Evolutionary conservation across 2,329 filamentous ascomycete genomes (phyloP).

Genomic region (Fusarium sp.): DNA sequence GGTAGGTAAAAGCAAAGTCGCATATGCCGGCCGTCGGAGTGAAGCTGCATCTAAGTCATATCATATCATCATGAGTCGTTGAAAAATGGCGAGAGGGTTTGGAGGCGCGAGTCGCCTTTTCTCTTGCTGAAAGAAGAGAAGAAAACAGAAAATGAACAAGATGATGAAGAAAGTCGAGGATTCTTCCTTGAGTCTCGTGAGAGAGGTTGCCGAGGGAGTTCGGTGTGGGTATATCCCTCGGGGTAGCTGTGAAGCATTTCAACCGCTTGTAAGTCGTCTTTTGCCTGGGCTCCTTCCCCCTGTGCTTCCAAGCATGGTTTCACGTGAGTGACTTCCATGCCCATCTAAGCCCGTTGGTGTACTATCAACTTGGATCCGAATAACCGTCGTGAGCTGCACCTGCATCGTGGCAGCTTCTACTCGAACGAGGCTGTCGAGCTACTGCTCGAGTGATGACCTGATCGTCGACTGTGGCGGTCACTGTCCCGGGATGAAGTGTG

Average conservation of each 20-base stretch:
- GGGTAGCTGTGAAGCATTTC: constrained; percentile 55
- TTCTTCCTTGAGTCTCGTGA: constrained; percentile 38
- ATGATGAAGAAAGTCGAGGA: constrained; percentile 12
- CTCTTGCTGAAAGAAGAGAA: constrained; percentile 20
- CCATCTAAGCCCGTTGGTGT: constrained; percentile 27
- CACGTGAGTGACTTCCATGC: constrained; percentile 25
- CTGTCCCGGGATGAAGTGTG: constrained; percentile 62
- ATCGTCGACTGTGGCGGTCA: constrained; percentile 61
- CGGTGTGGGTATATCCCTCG: constrained; percentile 47
- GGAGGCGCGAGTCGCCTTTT: constrained; percentile 20
- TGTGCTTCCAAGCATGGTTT: constrained; percentile 25
- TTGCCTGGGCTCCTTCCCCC: constrained; percentile 31
- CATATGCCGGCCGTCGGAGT: constrained; percentile 33
- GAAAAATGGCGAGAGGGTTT: constrained; percentile 17
- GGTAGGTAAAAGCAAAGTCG: background rate
- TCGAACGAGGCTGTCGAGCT: constrained; percentile 72
- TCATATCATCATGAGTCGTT: constrained; percentile 42
- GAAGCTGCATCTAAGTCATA: constrained; percentile 43
- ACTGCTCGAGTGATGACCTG: constrained; percentile 71
- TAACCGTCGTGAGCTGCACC: constrained; percentile 3
- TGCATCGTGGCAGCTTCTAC: constrained; percentile 46
- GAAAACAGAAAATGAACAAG: constrained; percentile 7
- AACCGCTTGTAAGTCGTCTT: constrained; percentile 50
- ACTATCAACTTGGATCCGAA: constrained; percentile 15
- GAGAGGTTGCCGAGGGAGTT: constrained; percentile 43